Base-by-base conservation (phyloP, 352 stramenopile genomes). In the Phytophthora boehmeriae region DNA sequence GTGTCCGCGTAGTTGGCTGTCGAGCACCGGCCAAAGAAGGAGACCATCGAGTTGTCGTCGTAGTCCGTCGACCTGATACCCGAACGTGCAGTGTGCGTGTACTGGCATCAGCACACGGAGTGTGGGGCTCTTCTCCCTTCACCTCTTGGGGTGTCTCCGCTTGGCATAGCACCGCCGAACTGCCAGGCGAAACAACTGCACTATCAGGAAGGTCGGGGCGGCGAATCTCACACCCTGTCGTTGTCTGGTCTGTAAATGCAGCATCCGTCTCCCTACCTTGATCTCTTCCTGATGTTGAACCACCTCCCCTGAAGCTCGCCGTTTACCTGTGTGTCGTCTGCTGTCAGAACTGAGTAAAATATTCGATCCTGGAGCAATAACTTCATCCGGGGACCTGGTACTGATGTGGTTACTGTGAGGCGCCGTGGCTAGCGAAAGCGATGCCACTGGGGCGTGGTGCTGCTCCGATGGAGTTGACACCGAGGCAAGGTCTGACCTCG, bases 31-130 rank as follows among this genome's bases (percentile, higher is more conserved):
- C 27, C 22, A 55, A 56, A 13, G 66, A 75, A 17, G 66, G 45
- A 47, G 66, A 71, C 61, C 61, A 75, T 55, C 66, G 64, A 30
- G 52, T 64, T 16, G 51, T 75, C 55, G 51, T 75, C 9, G 51
- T 71, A 8, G 66, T 71, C 17, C 56, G 66, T 55, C 66, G 55
- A 62, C 50, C 62, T 22, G 66, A 71, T 19, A 47, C 48, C 34
- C 66, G 60, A 30, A 58, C 17, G 5, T 28, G 17, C 48, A 44
- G 20, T 1, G 39, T 25, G n/a, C 45, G 23, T 0, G 46, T 49
- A 32, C 41, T 32, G 2, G 35, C n/a, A 19, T 19, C 23, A 46
- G 39, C 34, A 41, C 41, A 16, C 20, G 28, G 60, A 17, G 35
- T 25, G 16, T 50, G 28, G 1, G 39, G 14, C 23, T 50, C 32